Evolutionary conservation across 306 rosid genomes (phyloP).

Genomic region (Fagus sylvatica): DNA sequence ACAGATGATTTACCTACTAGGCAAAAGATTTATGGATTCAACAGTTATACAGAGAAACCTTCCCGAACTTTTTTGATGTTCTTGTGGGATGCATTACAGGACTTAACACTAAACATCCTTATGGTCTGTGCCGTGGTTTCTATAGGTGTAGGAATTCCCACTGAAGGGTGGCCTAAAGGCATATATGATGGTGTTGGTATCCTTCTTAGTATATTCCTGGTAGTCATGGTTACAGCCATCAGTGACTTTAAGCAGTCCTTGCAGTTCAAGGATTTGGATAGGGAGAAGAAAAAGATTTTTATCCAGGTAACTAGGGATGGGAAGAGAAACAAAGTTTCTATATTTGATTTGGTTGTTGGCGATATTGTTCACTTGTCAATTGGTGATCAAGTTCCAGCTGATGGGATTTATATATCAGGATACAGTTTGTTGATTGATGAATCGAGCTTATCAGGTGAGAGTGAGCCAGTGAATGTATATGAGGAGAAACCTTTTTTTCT

Average conservation of each 20-base stretch:
- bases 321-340: slow-evolving; percentile 63
- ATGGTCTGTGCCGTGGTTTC: slow-evolving; percentile 85
- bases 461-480: slow-evolving; percentile 63
- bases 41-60: slow-evolving; percentile 77
- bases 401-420: slow-evolving; percentile 80
- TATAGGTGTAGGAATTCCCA: slow-evolving; percentile 75
- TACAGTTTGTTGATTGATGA: slow-evolving; percentile 77
- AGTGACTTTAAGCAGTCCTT: slow-evolving; percentile 90
- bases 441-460: slow-evolving; percentile 95
- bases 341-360: slow-evolving; percentile 84
- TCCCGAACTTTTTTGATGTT: slow-evolving; percentile 63
- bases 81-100: slow-evolving; percentile 91
- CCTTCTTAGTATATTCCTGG: slow-evolving; percentile 71
- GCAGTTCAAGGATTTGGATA: slow-evolving; percentile 83
- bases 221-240: slow-evolving; percentile 81
- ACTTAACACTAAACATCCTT: slow-evolving; percentile 79
- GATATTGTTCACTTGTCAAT: slow-evolving; percentile 86
- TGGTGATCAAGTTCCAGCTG: slow-evolving; percentile 96
- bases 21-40: slow-evolving; percentile 74
- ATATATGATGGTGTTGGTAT: slow-evolving; percentile 89
- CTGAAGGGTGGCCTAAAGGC: slow-evolving; percentile 97
- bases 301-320: slow-evolving; percentile 83
- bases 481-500: slow-evolving; percentile 84
- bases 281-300: slow-evolving; percentile 83
- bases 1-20: slow-evolving; percentile 48